These are phyloP conservation scores for Epichloe amarillans DNA, from an alignment of 2,329 filamentous ascomycete species.

Conservation along the genomic window DNA sequence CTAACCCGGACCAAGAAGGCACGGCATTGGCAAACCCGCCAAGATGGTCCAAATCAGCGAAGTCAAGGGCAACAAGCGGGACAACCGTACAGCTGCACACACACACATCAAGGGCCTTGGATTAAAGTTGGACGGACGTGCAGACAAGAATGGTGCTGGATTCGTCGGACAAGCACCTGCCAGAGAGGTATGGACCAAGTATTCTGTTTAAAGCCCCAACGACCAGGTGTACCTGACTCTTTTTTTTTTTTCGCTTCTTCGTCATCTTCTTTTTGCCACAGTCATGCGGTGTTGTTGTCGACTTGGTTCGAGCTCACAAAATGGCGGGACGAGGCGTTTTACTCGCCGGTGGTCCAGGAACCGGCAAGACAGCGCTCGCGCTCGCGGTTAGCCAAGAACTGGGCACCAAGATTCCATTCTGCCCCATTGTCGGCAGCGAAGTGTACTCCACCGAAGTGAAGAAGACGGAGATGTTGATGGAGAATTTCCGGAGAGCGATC, in stretches of 20 bases:
- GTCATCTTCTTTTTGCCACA: conserved; percentile 18
- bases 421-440: conserved; percentile 94
- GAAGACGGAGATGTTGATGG: conserved; percentile 98
- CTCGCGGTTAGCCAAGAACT: conserved; percentile 93
- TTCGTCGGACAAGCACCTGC: conserved; percentile 84
- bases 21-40: conserved; percentile 16
- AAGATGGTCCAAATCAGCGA: conserved; percentile 84
- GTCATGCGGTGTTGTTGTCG: conserved; percentile 92
- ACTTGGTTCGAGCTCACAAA: conserved; percentile 90
- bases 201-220: conserved; percentile 5
- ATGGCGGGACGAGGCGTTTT: conserved; percentile 93
- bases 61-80: conserved; percentile 86
- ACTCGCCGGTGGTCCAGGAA: conserved; percentile 86
- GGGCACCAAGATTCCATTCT: conserved; percentile 96
- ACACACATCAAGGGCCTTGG: conserved; percentile 96
- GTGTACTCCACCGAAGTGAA: conserved; percentile 97
- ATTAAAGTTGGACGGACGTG: conserved; percentile 70
- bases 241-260: neutral
- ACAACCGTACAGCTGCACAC: conserved; percentile 91
- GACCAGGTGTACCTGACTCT: conserved; percentile 5
- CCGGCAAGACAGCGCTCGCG: conserved; percentile 92
- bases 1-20: neutral
- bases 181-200: conserved; percentile 54
- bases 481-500: conserved; percentile 95
- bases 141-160: conserved; percentile 65